Evolutionary conservation across 257 asterid species (phyloP), one percentile per base, ranked within the genome.

Genomic region (Rhazya stricta): DNA sequence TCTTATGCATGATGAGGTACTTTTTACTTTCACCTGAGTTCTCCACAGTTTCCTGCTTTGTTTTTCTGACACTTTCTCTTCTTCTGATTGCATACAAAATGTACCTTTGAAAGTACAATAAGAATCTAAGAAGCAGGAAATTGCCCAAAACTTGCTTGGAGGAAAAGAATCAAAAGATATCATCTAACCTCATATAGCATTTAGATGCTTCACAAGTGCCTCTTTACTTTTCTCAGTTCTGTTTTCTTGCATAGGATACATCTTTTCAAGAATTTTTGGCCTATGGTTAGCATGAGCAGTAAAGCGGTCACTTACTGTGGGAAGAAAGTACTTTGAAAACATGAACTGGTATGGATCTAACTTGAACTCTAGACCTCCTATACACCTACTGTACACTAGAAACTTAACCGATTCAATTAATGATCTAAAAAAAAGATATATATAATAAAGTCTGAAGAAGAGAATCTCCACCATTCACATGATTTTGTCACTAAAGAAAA

Each of bases 101-200:
- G 71, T 29, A 32, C 65, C 48, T 65, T 45, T 45, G 46, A 10
- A 57, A 42, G 71, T 58, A 58, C 75, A 6, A 32, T 45, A 13
- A 43, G 78, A 74, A 74, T 74, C 72, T 46, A 63, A 48, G 72
- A 0, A 43, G 7, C 48, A 65, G 69, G 27, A 57, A 68, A 25
- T 45, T 57, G 50, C 39, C 50, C 30, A 54, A 69, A 68, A 54
- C 78, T 62, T 29, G 80, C 37, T 34, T 13, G 62, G 58, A 42
- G 41, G 58, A 18, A 76, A 68, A 69, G 72, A n/a, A 76, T 69
- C 53, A 69, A 25, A 57, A 45, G 9, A 70, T 67, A 74, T 54
- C 74, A 66, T 53, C 45, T 39, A 25, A 48, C 58, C 50, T 54
- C 57, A 39, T 27, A 66, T 41, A 29, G 73, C 46, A 68, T 7